Evolutionary conservation across 768 basidiomycete species (phyloP), one percentile per base, ranked within the genome.

Genomic region (Auriscalpium microsporum): DNA sequence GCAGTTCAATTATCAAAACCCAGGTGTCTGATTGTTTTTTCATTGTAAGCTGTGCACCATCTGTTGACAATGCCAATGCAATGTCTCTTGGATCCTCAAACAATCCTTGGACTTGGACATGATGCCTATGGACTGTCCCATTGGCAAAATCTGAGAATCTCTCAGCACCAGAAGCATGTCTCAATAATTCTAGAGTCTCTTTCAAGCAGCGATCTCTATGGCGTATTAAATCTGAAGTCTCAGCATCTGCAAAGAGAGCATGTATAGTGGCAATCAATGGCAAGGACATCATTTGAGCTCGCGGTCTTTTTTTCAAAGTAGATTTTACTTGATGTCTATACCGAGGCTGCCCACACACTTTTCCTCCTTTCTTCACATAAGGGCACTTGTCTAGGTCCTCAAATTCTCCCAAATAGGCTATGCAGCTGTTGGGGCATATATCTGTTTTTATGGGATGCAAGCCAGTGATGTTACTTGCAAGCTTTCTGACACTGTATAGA

Each of bases 11-110:
- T 38, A 64, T 59, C 4, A 66, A 16, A 23, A 69, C 47, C 65
- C 63, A 69, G 3, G 60, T 63, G 45, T 67, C 63, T 11, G 65
- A 68, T 44, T 69, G 66, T 48, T 70, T 70, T 49, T 70, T 70
- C 63, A 69, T 62, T 33, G 68, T 69, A 19, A 70, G 55, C 54
- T 69, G 67, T 4, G 69, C 69, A 51, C 11, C 59, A 53, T 69
- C 57, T 46, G 53, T 60, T 63, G 62, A 71, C 56, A 68, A 65
- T 52, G 67, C 45, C 8, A 68, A 45, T 45, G 56, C 55, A n/a
- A 53, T 51, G 46, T 69, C 68, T 45, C 64, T 57, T 66, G 8
- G 6, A 44, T 37, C 19, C 6, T 17, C 2, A 33, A 52, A 52
- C 10, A 52, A 14, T 4, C 10, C 23, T 11, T 38, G 8, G 8